Percentiles rank a stretch among this genome's conserved stretches.
Evolutionary conservation across 306 rosid genomes (phyloP).

Genomic region (Acacia confusa): DNA sequence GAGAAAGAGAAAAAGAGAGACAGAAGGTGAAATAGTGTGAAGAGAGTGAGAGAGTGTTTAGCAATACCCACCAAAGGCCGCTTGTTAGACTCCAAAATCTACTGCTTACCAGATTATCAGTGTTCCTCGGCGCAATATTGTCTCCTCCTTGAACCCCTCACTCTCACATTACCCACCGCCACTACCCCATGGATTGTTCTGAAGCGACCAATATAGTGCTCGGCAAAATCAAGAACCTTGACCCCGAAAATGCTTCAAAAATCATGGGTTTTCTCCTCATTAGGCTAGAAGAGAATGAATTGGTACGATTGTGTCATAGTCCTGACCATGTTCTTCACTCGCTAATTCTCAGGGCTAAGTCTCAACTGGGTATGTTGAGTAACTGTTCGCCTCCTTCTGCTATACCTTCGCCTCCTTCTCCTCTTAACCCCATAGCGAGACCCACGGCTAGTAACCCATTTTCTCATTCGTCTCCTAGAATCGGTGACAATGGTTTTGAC

Average conservation of each 20-base stretch:
- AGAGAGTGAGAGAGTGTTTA: background rate
- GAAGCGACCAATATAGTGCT: slow-evolving; percentile 79
- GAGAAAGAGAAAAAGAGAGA: slow-evolving; percentile 1
- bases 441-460: slow-evolving; percentile 55
- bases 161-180: background rate
- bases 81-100: slow-evolving; percentile 47
- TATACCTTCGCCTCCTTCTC: slow-evolving; percentile 51
- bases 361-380: slow-evolving; percentile 52
- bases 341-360: slow-evolving; percentile 59
- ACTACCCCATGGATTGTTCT: slow-evolving; percentile 58
- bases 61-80: slow-evolving; percentile 25
- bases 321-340: slow-evolving; percentile 66
- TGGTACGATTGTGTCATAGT: slow-evolving; percentile 64
- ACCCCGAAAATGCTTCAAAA: slow-evolving; percentile 84
- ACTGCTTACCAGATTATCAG: slow-evolving; percentile 29
- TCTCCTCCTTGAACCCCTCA: background rate
- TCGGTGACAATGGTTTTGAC: slow-evolving; percentile 56
- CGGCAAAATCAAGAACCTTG: slow-evolving; percentile 64
- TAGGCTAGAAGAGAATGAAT: slow-evolving; percentile 69
- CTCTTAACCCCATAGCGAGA: slow-evolving; percentile 71
- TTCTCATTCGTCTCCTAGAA: slow-evolving; percentile 60
- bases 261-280: slow-evolving; percentile 88
- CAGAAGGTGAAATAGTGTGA: background rate
- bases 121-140: background rate
- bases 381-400: slow-evolving; percentile 36